Base-by-base conservation (phyloP, 1,284 basidiomycete species). In the Rhodotorula sp. region DNA sequence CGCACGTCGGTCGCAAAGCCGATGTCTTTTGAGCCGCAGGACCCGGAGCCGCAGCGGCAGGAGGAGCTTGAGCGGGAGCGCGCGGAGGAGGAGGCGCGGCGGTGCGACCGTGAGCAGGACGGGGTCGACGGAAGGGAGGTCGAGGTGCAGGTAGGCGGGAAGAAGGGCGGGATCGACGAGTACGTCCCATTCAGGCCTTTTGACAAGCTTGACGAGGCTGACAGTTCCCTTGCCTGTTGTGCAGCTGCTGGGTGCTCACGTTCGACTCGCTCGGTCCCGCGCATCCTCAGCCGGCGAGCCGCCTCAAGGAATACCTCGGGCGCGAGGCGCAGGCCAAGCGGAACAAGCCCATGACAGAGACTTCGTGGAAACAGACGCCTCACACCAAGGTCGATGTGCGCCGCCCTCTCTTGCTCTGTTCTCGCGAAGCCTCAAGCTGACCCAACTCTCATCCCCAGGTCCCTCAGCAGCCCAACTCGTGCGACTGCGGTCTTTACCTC, bases 401-500 rank as follows among this genome's bases (percentile, higher is more conserved):
- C 44, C 27, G 8, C 37, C 9, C 13, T 34, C 0, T 50, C 21
- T 21, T 17, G 13, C 1, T 25, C 46, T 27, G 21, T 7, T 15
- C 9, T 27, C 19, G 9, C 6, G 25, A 36, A 37, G 12, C 7
- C 34, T 22, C n/a, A 15, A 8, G 55, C 41, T 56, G 61, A 71
- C 51, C 12, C 6, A 25, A 7, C 53, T 3, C 5, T 29, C 56
- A 7, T 15, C 27, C 46, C 9, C 74, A 91, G 89, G 89, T 90
- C 21, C 92, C 92, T 13, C 83, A 84, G 56, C 93, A 95, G 80
- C 88, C 88, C 13, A 94, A 95, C 80, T 91, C 84, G 72, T 91
- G 89, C 79, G 92, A 95, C 80, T 95, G 93, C 77, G 93, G 93
- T 12, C 79, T 92, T 51, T 93, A 91, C 80, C 83, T 93, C 17